A percentile compares a stretch with the other conserved stretches of the same genome.
Evolutionary conservation across 768 basidiomycete genomes (phyloP).

Genomic region (Steccherinum ochraceum): DNA sequence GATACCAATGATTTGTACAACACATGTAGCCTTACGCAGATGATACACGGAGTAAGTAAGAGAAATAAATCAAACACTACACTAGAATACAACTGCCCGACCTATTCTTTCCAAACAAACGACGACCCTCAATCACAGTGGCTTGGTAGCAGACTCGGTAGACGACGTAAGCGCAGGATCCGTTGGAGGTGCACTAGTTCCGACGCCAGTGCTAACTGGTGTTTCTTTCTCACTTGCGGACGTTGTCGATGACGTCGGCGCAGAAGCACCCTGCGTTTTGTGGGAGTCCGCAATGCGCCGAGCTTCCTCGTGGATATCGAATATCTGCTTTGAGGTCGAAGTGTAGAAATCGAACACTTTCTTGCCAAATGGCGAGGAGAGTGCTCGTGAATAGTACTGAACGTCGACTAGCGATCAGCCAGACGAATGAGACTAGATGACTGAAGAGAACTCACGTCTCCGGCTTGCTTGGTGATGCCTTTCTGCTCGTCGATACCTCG

Average conservation of each 20-base stretch:
- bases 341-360: conserved; percentile 84
- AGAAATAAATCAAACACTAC: no score
- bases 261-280: conserved; percentile 27
- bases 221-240: background rate
- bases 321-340: conserved; percentile 76
- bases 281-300: conserved; percentile 65
- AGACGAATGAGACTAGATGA: background rate
- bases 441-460: conserved; percentile 41
- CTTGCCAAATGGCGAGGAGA: conserved; percentile 71
- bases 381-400: conserved; percentile 74
- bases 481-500: conserved; percentile 77
- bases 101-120: no score
- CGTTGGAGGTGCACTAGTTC: conserved; percentile 17
- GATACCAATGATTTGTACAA: conserved; percentile 8
- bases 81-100: no score
- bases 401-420: background rate
- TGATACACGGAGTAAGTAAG: no score
- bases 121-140: no score
- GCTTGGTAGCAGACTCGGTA: no score
- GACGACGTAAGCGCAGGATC: no score
- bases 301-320: conserved; percentile 93
- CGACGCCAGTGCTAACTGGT: conserved; percentile 15
- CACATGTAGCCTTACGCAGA: no score
- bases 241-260: no score
- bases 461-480: conserved; percentile 63